Percentiles rank a stretch among this genome's conserved stretches.
These are phyloP conservation scores for Chrysoporthe cubensis DNA, from an alignment of 2,329 filamentous ascomycete species.

Conservation along the genomic window DNA sequence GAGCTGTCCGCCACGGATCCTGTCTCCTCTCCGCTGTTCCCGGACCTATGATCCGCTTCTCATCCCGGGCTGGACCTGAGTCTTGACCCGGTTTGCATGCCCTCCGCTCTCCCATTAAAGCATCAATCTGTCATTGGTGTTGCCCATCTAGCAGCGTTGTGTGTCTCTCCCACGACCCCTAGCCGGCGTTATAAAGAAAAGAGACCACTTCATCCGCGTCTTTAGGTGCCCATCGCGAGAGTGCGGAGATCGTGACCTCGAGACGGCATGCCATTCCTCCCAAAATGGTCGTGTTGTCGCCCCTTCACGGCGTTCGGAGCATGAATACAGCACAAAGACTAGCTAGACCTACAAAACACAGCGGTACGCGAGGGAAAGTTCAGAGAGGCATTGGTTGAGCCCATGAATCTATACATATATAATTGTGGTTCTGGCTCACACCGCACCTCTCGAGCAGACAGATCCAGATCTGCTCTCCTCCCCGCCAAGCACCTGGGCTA, in stretches of 20 bases:
- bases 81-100: neutral
- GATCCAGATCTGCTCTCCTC: too few relatives aligned
- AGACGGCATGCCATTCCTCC: too few relatives aligned
- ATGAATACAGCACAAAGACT: neutral
- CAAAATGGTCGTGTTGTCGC: neutral
- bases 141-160: too few relatives aligned
- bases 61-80: neutral
- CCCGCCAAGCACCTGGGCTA: too few relatives aligned
- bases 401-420: neutral
- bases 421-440: neutral
- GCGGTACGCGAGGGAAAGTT: neutral
- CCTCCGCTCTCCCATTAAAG: too few relatives aligned
- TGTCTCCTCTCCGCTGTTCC: too few relatives aligned
- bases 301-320: neutral
- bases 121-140: too few relatives aligned
- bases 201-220: too few relatives aligned
- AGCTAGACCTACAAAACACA: neutral
- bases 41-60: neutral
- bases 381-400: neutral
- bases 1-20: neutral
- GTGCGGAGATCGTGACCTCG: too few relatives aligned
- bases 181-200: too few relatives aligned
- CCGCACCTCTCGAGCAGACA: neutral
- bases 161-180: too few relatives aligned
- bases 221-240: too few relatives aligned